Evolutionary conservation across 352 stramenopile species (phyloP), one percentile per base, ranked within the genome.

Genomic region (Phytophthora fragariae): DNA sequence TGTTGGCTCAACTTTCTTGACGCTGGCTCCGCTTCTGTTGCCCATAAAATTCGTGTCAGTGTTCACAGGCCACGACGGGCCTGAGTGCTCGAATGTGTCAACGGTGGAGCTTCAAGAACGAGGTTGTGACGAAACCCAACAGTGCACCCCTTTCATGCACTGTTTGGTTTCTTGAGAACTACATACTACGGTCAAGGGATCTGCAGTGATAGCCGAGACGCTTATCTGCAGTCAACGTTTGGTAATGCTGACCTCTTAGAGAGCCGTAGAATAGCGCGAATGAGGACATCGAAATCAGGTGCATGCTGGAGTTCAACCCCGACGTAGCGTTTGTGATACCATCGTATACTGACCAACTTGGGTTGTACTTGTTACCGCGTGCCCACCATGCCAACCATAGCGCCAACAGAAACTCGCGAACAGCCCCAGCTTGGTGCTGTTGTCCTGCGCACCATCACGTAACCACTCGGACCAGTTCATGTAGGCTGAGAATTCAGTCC

Each of bases 11-110:
- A 17, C n/a, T 5, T 9, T n/a, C n/a, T 52, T 21, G 44, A 21
- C 9, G 15, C 1, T 3, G 8, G 12, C 15, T 49, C 41, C 5
- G 44, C 12, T 52, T 21, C n/a, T n/a, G 10, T 44, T 12, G 10
- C 37, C 37, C 12, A 44, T 44, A 41, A 41, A 12, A n/a, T 0
- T 9, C 79, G 72, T 9, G 72, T 52, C 15, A 80, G 76, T 41
- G 77, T 44, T 29, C n/a, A n/a, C n/a, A n/a, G n/a, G n/a, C n/a
- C n/a, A n/a, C n/a, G n/a, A n/a, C n/a, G n/a, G n/a, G n/a, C n/a
- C n/a, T n/a, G n/a, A n/a, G n/a, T n/a, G n/a, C n/a, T n/a, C n/a
- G n/a, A n/a, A n/a, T n/a, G n/a, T n/a, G n/a, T n/a, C n/a, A n/a
- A n/a, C n/a, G n/a, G n/a, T n/a, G n/a, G n/a, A n/a, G n/a, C n/a